These are phyloP conservation scores for Scheffersomyces parashehatae DNA, from an alignment of 1,139 yeast genomes.

Conservation along the genomic window DNA sequence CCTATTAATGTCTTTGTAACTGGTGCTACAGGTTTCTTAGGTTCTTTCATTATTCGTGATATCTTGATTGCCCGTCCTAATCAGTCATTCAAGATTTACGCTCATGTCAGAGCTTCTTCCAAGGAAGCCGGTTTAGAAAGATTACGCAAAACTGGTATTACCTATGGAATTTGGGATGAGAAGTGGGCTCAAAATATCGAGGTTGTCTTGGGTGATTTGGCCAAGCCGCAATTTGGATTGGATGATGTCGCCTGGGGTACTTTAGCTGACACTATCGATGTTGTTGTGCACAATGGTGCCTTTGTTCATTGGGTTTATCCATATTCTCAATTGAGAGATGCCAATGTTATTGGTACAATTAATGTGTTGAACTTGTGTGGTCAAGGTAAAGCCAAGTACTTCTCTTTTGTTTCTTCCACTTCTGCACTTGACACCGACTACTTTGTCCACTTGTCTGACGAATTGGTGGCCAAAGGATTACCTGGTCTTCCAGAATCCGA, in stretches of 20 bases:
- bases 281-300: slow-evolving; percentile 94
- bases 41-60: slow-evolving; percentile 82
- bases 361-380: slow-evolving; percentile 81
- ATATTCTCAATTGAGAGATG: slow-evolving; percentile 83
- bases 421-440: slow-evolving; percentile 86
- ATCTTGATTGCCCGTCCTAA: slow-evolving; percentile 50
- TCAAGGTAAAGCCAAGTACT: slow-evolving; percentile 79
- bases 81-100: slow-evolving; percentile 59
- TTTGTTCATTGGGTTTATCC: slow-evolving; percentile 99
- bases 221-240: slow-evolving; percentile 71
- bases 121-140: slow-evolving; percentile 72
- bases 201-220: slow-evolving; percentile 82
- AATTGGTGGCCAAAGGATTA: slow-evolving; percentile 60
- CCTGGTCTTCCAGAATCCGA: slow-evolving; percentile 81
- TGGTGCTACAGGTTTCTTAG: slow-evolving; percentile 96
- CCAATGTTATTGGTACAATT: slow-evolving; percentile 87
- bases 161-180: slow-evolving; percentile 85
- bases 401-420: slow-evolving; percentile 93
- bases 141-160: slow-evolving; percentile 70
- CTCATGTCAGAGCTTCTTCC: slow-evolving; percentile 87
- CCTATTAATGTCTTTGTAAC: slow-evolving; percentile 77
- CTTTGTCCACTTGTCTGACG: slow-evolving; percentile 76
- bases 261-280: slow-evolving; percentile 66
- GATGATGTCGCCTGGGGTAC: slow-evolving; percentile 54
- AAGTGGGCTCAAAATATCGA: slow-evolving; percentile 57